Base-by-base conservation (phyloP, 2,329 filamentous ascomycete species). In the Hypoxylon sp. region DNA sequence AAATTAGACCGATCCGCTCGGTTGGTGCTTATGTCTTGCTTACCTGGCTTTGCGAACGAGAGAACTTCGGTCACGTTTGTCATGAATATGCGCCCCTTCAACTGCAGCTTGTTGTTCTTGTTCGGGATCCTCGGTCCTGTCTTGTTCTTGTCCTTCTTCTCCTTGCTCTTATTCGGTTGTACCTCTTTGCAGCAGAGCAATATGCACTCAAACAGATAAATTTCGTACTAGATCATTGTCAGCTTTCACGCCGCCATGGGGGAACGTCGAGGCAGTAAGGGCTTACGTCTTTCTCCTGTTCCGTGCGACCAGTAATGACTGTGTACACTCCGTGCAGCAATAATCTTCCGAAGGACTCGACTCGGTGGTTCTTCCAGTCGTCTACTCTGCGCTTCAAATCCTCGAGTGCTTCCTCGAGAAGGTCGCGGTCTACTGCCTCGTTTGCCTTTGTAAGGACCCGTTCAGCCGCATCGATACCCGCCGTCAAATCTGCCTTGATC, bases 41-140 rank as follows among this genome's bases (percentile, higher is more conserved):
- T 84, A 96, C 93, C 92, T 75, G 92, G 91, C 74, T 93, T 97
- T 46, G 89, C 87, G 58, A 95, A 81, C 15, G 90, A 93, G 37
- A 97, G 81, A n/a, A 97, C 88, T 73, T 97, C 92, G 33, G 93
- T 98, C 51, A 99, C 94, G 71, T 99, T 99, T 67, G 93, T 92
- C 93, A 99, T 98, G 78, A 97, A 98, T 69, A 99, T 99, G 48
- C 95, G 87, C 33, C 95, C 95, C 76, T 99, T 99, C 24, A 99
- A 83, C 75, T 97, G 93, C 60, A 98, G 81, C 75, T 94, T 97
- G 37, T 89, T 89, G 68, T 86, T 90, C 72, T 85, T 88, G 69
- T 83, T 86, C 41, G 78, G 77, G 42, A 75, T 72, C 73, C 87
- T 91, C 55, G 86, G 82, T 2, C 78, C 78, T 0, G 82, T 82